Conservation (phyloP, 306 rosid species). For the Rosa persica region DNA sequence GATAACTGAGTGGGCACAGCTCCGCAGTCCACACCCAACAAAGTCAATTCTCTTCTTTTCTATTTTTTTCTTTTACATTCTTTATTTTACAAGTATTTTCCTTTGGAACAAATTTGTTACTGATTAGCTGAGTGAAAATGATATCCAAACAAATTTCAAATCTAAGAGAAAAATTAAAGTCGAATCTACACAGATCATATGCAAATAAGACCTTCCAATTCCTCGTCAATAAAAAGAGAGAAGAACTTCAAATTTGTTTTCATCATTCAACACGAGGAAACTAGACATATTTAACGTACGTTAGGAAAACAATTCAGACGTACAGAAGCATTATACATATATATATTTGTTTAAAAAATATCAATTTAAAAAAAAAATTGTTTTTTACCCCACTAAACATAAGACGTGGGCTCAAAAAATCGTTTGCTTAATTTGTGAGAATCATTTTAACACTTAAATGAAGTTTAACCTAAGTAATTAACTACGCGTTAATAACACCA, state of each 20-base stretch:
- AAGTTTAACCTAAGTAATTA: background rate
- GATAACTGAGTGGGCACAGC: slow-evolving; percentile 5
- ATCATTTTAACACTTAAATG: background rate
- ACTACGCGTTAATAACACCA: background rate
- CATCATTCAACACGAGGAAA: background rate
- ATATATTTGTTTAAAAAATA: background rate
- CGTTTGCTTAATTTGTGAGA: background rate
- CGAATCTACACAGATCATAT: background rate
- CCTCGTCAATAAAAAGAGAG: no score
- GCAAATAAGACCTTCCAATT: background rate
- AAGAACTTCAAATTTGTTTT: background rate
- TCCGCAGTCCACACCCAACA: background rate
- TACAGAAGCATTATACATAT: rapidly evolving
- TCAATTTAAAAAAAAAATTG: background rate
- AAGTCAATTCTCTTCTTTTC: background rate
- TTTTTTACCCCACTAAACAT: background rate
- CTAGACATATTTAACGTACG: background rate
- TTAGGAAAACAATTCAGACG: background rate
- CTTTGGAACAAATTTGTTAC: background rate
- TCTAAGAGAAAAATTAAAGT: background rate
- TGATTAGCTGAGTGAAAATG: background rate
- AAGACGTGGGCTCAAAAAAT: background rate
- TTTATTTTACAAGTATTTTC: background rate
- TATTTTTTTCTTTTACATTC: background rate
- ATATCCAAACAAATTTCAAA: background rate